These are phyloP conservation scores for Aegilops sharonensis DNA, from an alignment of 176 grass and related monocot genomes.

Conservation along the genomic window DNA sequence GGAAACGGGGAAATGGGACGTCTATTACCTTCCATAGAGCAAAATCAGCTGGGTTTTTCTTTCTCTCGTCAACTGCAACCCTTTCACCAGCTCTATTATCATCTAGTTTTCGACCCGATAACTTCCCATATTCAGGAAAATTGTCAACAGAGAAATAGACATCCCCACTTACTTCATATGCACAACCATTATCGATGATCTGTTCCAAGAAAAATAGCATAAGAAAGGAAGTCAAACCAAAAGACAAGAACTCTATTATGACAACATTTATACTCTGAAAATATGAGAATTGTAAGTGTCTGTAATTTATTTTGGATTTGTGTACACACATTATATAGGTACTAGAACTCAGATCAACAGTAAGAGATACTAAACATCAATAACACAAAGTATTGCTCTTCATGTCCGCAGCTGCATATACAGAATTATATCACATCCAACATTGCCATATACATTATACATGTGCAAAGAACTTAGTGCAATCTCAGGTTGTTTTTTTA, in stretches of 20 bases:
- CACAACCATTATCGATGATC: conserved; percentile 81
- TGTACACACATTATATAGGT: neutral
- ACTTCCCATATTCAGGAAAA: conserved; percentile 73
- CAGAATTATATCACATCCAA: neutral
- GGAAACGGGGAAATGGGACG: neutral
- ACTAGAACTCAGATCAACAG: neutral
- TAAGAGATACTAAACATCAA: neutral
- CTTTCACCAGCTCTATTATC: conserved; percentile 98
- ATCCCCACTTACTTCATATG: conserved; percentile 81
- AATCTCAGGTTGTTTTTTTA: neutral
- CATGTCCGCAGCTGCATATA: neutral
- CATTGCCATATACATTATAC: neutral
- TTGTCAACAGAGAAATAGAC: conserved; percentile 91
- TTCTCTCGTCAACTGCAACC: conserved; percentile 84
- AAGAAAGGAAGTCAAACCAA: conserved; percentile 17
- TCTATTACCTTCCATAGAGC: conserved; percentile 90
- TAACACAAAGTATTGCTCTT: neutral
- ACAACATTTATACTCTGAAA: neutral
- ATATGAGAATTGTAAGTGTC: neutral
- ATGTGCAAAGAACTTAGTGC: neutral
- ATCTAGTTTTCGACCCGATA: conserved; percentile 93
- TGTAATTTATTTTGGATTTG: neutral
- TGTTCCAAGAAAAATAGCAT: conserved; percentile 38
- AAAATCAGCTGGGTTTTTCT: conserved; percentile 96
- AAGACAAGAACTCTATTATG: neutral